Conservation (phyloP, 2,329 filamentous ascomycete genomes). For the Nigrospora osmanthi region DNA sequence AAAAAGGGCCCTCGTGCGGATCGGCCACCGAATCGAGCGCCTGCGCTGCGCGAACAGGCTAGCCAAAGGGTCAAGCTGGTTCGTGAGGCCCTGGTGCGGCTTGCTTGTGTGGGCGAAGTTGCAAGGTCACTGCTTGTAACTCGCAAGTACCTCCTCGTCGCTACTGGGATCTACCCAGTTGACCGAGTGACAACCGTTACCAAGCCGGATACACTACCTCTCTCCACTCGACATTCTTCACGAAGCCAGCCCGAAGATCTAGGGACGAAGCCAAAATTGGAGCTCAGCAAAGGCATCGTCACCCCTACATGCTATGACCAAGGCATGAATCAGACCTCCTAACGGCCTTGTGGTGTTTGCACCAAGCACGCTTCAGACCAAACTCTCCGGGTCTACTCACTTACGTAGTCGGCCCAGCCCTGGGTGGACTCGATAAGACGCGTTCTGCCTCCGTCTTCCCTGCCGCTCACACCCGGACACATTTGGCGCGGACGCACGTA, state of each 20-base stretch:
- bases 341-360: slow-evolving; percentile 17
- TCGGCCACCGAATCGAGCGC: too few relatives aligned
- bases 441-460: slow-evolving; percentile 9
- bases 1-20: too few relatives aligned
- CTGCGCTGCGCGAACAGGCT: slow-evolving; percentile 25
- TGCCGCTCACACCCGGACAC: slow-evolving; percentile 8
- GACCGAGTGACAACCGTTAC: slow-evolving; percentile 19
- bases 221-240: slow-evolving; percentile 15
- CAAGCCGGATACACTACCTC: slow-evolving; percentile 17
- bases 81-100: slow-evolving; percentile 32
- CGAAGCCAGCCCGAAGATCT: slow-evolving; percentile 6
- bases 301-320: slow-evolving; percentile 15
- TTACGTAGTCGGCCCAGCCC: slow-evolving; percentile 9
- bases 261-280: slow-evolving; percentile 18
- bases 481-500: slow-evolving; percentile 10
- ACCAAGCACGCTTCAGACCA: slow-evolving; percentile 12
- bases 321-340: slow-evolving; percentile 13
- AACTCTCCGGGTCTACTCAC: slow-evolving; percentile 11
- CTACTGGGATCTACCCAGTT: slow-evolving; percentile 33
- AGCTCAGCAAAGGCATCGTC: slow-evolving; percentile 15
- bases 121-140: slow-evolving; percentile 33
- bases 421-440: slow-evolving; percentile 10
- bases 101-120: slow-evolving; percentile 28
- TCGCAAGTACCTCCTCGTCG: slow-evolving; percentile 26
- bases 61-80: slow-evolving; percentile 35